Evolutionary conservation across 352 stramenopile species (phyloP).

Genomic region (Thraustochytrium sp.): DNA sequence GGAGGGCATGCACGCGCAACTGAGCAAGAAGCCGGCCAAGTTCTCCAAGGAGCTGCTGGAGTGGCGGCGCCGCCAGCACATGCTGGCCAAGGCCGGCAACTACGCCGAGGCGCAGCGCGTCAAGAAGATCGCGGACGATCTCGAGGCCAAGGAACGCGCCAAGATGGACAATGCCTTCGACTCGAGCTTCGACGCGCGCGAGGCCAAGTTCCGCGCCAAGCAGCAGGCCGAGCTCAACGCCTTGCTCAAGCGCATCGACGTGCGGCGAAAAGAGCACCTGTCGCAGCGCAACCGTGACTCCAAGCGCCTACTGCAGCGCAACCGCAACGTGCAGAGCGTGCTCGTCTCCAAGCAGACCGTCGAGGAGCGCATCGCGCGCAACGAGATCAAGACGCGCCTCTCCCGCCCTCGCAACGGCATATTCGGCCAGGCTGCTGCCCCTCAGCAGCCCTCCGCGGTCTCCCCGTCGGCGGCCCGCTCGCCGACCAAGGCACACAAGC

Average conservation of each 20-base stretch:
- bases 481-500: not conserved
- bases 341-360: constrained; percentile 82
- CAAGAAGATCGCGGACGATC: constrained; percentile 84
- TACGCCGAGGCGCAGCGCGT: constrained; percentile 89
- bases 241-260: constrained; percentile 86
- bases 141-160: constrained; percentile 79
- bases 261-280: constrained; percentile 81
- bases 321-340: constrained; percentile 85
- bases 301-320: constrained; percentile 85
- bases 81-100: constrained; percentile 83
- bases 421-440: not conserved
- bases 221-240: constrained; percentile 83
- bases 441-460: not conserved
- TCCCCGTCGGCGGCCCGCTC: not conserved
- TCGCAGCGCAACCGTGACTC: constrained; percentile 85
- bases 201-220: constrained; percentile 78
- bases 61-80: constrained; percentile 83
- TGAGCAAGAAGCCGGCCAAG: constrained; percentile 67
- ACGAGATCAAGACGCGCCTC: constrained; percentile 57
- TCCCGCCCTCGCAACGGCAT: not conserved
- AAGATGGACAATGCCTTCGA: constrained; percentile 76
- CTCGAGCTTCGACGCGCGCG: constrained; percentile 70
- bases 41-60: constrained; percentile 88
- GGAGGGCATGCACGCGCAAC: constrained; percentile 74
- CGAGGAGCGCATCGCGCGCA: constrained; percentile 52